phyloP scores from a whole-genome alignment of 192 early-diverging fungal species.

The Umbelopsis ramanniana region DNA sequence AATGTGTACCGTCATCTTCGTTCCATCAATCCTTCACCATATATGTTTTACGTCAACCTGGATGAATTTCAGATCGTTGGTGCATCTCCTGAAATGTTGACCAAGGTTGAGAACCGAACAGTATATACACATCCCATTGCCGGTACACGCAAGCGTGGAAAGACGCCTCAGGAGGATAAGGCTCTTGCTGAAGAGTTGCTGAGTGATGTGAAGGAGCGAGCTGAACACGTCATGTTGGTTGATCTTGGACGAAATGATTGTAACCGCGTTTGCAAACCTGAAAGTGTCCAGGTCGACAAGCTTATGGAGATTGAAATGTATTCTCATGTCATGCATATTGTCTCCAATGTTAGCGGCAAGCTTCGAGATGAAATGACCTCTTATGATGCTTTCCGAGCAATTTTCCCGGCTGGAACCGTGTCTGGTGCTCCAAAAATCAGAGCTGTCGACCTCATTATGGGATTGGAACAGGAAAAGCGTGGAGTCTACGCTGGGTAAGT shows the following conservation, averaged over 20 bases:
- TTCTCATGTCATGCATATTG: slow-evolving; percentile 99
- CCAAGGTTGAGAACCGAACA: slow-evolving; percentile 81
- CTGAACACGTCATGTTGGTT: slow-evolving; percentile 99
- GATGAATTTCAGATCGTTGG: slow-evolving; percentile 94
- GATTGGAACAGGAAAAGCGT: slow-evolving; percentile 89
- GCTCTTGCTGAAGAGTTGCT: slow-evolving; percentile 87
- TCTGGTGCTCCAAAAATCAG: slow-evolving; percentile 98
- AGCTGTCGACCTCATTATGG: slow-evolving; percentile 94
- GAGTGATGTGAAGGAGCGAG: slow-evolving; percentile 92
- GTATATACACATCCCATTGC: slow-evolving; percentile 98
- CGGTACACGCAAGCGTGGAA: slow-evolving; percentile 92
- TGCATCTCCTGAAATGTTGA: slow-evolving; percentile 97
- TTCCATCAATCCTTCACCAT: slow-evolving; percentile 97
- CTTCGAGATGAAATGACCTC: slow-evolving; percentile 88
- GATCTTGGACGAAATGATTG: slow-evolving; percentile 99
- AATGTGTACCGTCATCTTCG: slow-evolving; percentile 97
- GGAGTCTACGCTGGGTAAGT: slow-evolving; percentile 81
- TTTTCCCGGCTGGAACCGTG: slow-evolving; percentile 98
- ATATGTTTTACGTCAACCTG: slow-evolving; percentile 99
- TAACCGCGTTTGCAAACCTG: slow-evolving; percentile 94
- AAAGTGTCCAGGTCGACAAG: slow-evolving; percentile 91
- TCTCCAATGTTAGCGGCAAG: slow-evolving; percentile 91
- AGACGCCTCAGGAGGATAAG: slow-evolving; percentile 86
- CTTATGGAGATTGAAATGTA: slow-evolving; percentile 98
- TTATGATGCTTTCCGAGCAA: slow-evolving; percentile 96